Conservation (phyloP, 23 red algal species). For the Gracilaria domingensis region DNA sequence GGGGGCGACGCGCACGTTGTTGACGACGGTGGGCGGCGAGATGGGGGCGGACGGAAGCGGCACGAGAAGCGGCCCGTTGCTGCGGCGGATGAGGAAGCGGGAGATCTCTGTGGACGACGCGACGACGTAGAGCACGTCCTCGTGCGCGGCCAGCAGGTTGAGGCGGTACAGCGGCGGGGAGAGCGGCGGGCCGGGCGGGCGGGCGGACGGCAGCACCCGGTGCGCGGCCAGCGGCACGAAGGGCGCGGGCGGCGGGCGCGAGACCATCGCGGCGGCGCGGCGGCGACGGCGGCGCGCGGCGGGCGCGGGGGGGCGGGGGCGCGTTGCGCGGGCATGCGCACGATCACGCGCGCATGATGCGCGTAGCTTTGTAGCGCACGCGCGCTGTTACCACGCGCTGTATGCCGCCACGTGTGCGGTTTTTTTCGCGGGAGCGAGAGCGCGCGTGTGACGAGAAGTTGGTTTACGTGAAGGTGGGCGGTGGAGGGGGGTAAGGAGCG, state of each 20-base stretch:
- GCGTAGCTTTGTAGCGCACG: too few relatives aligned
- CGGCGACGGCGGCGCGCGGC: neutral
- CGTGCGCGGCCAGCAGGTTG: slow-evolving; percentile 33
- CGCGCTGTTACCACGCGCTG: too few relatives aligned
- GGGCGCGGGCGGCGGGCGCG: neutral
- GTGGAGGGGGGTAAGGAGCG: too few relatives aligned
- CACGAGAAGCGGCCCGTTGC: neutral
- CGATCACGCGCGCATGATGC: too few relatives aligned
- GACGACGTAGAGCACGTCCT: slow-evolving; percentile 12
- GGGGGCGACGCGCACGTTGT: slow-evolving; percentile 37
- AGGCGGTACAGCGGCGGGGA: slow-evolving; percentile 23
- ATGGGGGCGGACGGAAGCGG: neutral
- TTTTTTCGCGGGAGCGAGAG: too few relatives aligned
- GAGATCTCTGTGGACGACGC: slow-evolving; percentile 11
- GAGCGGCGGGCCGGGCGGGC: neutral
- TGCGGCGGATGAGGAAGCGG: slow-evolving; percentile 16
- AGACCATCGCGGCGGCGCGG: neutral
- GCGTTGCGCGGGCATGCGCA: too few relatives aligned
- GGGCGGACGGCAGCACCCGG: neutral
- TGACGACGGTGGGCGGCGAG: slow-evolving; percentile 23
- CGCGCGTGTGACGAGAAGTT: too few relatives aligned
- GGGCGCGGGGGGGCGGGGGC: neutral
- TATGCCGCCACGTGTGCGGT: too few relatives aligned
- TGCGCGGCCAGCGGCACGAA: neutral
- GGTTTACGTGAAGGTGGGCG: too few relatives aligned